Percentiles rank a stretch among this genome's conserved stretches.
These are phyloP conservation scores for Blastomyces gilchristii DNA, from an alignment of 2,329 filamentous ascomycete genomes.

Conservation along the genomic window DNA sequence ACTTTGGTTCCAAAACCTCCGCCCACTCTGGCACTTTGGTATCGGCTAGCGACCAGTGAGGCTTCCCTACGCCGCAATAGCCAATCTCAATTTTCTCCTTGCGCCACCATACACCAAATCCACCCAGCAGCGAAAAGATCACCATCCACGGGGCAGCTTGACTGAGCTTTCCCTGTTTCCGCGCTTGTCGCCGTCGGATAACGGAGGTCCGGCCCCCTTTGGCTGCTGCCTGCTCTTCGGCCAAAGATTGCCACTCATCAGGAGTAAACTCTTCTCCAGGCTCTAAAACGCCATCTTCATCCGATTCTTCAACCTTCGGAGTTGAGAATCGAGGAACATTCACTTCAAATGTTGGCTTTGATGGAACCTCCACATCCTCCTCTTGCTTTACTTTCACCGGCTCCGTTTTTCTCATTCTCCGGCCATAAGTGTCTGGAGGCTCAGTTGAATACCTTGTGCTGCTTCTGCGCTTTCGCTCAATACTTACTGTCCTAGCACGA, in stretches of 20 bases:
- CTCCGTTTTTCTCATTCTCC: conserved; percentile 21
- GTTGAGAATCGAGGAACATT: conserved; percentile 37
- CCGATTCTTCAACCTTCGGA: conserved; percentile 32
- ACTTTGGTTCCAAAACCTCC: conserved; percentile 61
- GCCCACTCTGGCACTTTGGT: conserved; percentile 64
- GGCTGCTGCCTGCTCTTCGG: conserved; percentile 54
- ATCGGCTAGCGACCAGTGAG: conserved; percentile 48
- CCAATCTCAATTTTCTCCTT: conserved; percentile 95
- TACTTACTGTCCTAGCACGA: conserved; percentile 27
- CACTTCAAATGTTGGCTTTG: conserved; percentile 51
- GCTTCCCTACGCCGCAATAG: conserved; percentile 76
- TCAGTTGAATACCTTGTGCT: conserved; percentile 33
- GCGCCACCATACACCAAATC: conserved; percentile 73
- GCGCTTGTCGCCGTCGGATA: conserved; percentile 16
- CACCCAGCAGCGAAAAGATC: conserved; percentile 56
- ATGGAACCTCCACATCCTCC: conserved; percentile 44
- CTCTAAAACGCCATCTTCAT: conserved; percentile 51
- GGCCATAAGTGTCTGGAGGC: conserved; percentile 16
- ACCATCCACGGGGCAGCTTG: conserved; percentile 62
- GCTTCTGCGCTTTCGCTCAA: conserved; percentile 43
- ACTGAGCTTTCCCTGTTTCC: conserved; percentile 34
- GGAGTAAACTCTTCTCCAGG: conserved; percentile 88
- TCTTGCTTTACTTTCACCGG: conserved; percentile 37
- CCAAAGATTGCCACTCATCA: conserved; percentile 72
- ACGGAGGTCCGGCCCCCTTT: conserved; percentile 38